Percentiles rank a stretch among this genome's conserved stretches.
Evolutionary conservation across 129 eudicot species (phyloP).

Genomic region (Erigeron canadensis): DNA sequence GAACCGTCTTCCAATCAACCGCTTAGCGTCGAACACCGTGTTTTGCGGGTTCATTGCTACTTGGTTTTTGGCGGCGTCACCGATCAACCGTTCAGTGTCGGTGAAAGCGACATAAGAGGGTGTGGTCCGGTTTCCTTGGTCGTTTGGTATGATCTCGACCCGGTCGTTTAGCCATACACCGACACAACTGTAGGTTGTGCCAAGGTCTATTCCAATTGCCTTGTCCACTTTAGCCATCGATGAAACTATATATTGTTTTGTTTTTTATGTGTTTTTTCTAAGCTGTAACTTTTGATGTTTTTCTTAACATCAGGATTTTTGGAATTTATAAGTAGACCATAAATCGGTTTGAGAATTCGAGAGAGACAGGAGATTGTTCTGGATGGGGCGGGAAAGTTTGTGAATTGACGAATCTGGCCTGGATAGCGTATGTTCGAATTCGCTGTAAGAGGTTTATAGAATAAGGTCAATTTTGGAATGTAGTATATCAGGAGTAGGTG

Average conservation of each 20-base stretch:
- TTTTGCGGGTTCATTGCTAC: constrained; percentile 79
- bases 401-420: constrained; percentile 5
- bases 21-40: constrained; percentile 80
- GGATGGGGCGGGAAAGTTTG: constrained; percentile 33
- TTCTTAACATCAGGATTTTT: constrained; percentile 1
- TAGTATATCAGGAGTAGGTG: too few species aligned
- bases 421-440: neutral
- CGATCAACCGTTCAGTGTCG: constrained; percentile 67
- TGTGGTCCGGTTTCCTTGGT: constrained; percentile 81
- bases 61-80: constrained; percentile 79
- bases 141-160: constrained; percentile 79
- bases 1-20: constrained; percentile 63
- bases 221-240: constrained; percentile 52
- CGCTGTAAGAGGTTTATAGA: neutral
- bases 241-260: neutral
- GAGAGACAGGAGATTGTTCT: constrained; percentile 33
- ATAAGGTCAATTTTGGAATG: too few species aligned
- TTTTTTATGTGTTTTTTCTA: neutral
- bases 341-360: neutral
- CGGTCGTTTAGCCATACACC: constrained; percentile 86
- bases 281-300: constrained; percentile 12
- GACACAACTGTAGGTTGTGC: constrained; percentile 85
- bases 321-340: constrained; percentile 20
- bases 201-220: constrained; percentile 78
- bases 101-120: constrained; percentile 86